Base-by-base conservation (phyloP, 2,329 filamentous ascomycete genomes). In the Aaosphaeria pasadenensis region DNA sequence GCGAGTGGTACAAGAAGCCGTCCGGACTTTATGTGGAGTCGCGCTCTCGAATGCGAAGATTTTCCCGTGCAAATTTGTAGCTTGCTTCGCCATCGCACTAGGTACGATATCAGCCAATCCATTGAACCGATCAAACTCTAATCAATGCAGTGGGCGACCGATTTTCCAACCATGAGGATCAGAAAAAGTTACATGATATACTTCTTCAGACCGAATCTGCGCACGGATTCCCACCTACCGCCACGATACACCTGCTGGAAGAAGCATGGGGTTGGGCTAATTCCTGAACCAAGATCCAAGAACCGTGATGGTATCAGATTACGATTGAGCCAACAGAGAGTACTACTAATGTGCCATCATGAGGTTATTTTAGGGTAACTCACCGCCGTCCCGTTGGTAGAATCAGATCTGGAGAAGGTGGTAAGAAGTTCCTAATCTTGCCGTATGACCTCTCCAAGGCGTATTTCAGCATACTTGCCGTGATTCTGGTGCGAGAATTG, bases 41-140 rank as follows among this genome's bases (percentile, higher is more conserved):
- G 66, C 66, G 4, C 55, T 58, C 28, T 69, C 66, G 1, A 69
- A 71, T 30, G 45, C 50, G 2, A 67, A 62, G n/a, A 53, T 60
- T 1, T 69, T 65, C n/a, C 62, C 67, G 4, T 60, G 60, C 39
- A 69, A 64, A 24, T 66, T 69, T 31, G 63, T 69, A 6, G 67
- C 67, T 11, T 69, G 66, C 40, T 69, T 63, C 47, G 66, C 67
- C 4, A 67, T 71, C 39, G 60, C 65, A 13, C 52, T 67, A 11
- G 62, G 64, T 67, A 45, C 55, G 61, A 42, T 13, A 4, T 9
- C 9, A n/a, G n/a, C 35, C 13, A 13, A 43, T 29, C 46, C 35
- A 28, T 13, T 46, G 6, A 49, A 42, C 7, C 28, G 6, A 33
- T 6, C 6, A 42, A n/a, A 4, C 6, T 42, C 50, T 57, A 39